A percentile compares a stretch with the other conserved stretches of the same genome.
Evolutionary conservation across 176 grass and related monocot genomes (phyloP).

Genomic region (Avena eriantha): DNA sequence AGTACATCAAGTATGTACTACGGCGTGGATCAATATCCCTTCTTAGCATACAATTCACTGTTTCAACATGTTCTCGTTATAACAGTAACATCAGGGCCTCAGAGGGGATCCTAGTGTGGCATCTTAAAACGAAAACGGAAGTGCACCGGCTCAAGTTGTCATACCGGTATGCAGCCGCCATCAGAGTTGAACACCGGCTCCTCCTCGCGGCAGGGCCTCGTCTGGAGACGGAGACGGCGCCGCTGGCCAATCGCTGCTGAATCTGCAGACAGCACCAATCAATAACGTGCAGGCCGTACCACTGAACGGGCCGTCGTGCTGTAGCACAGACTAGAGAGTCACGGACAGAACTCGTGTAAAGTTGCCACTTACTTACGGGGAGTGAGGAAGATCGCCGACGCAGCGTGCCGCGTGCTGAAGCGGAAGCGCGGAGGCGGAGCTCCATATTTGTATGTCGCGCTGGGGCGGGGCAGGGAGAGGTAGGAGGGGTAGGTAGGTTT

Average conservation of each 20-base stretch:
- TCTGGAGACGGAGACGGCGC: background rate
- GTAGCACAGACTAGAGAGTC: background rate
- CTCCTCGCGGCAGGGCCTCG: conserved; percentile 4
- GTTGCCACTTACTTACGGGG: background rate
- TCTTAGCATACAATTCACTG: background rate
- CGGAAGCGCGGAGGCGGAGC: conserved; percentile 2
- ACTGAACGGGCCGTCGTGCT: background rate
- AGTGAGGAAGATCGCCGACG: background rate
- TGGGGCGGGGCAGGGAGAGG: background rate
- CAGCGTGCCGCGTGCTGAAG: background rate
- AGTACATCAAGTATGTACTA: background rate
- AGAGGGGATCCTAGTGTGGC: background rate
- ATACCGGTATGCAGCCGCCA: conserved; percentile 48
- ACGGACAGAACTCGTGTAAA: background rate
- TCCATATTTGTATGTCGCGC: conserved; percentile 31
- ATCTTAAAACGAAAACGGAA: background rate
- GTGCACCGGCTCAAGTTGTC: background rate
- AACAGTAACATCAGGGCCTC: background rate
- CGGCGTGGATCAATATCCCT: background rate
- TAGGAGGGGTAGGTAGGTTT: conserved; percentile 2
- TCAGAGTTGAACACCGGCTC: background rate
- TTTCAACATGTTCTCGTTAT: background rate
- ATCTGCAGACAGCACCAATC: conserved; percentile 34
- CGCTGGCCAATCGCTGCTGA: background rate
- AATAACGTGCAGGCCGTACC: background rate